Evolutionary conservation across 2,329 filamentous ascomycete species (phyloP).

Genomic region (Arachnomyces sp.): DNA sequence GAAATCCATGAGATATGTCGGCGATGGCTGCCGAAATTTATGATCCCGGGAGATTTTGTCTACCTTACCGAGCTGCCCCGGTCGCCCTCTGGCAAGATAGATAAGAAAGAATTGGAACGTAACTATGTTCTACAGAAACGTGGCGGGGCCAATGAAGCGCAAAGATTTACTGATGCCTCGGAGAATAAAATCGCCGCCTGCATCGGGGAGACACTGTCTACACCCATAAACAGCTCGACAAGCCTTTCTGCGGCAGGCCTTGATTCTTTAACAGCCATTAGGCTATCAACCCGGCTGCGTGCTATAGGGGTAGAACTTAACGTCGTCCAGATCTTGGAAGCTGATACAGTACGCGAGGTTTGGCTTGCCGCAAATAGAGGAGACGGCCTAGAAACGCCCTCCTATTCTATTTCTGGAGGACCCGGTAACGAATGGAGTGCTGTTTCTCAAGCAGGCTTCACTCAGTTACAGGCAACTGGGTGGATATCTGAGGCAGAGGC

Average conservation of each 20-base stretch:
- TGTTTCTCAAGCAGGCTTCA: slow-evolving; percentile 23
- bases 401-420: not conserved
- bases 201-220: slow-evolving; percentile 37
- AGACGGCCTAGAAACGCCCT: slow-evolving; percentile 11
- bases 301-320: slow-evolving; percentile 47
- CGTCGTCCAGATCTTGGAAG: slow-evolving; percentile 56
- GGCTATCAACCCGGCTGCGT: slow-evolving; percentile 58
- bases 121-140: slow-evolving; percentile 40
- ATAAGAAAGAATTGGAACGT: slow-evolving; percentile 57
- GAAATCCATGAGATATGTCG: slow-evolving; percentile 54
- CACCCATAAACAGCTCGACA: slow-evolving; percentile 29
- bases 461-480: slow-evolving; percentile 35
- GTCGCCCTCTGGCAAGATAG: slow-evolving; percentile 75
- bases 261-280: slow-evolving; percentile 59
- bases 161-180: slow-evolving; percentile 17
- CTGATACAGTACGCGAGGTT: slow-evolving; percentile 40
- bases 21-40: slow-evolving; percentile 71
- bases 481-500: slow-evolving; percentile 22
- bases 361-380: slow-evolving; percentile 22
- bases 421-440: slow-evolving; percentile 14
- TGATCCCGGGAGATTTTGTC: slow-evolving; percentile 71
- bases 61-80: slow-evolving; percentile 60
- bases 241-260: slow-evolving; percentile 51
- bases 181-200: slow-evolving; percentile 32
- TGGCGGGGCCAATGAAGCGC: slow-evolving; percentile 7